Conservation (phyloP, 2,329 filamentous ascomycete species). For the Stagonosporopsis cucurbitacearum region DNA sequence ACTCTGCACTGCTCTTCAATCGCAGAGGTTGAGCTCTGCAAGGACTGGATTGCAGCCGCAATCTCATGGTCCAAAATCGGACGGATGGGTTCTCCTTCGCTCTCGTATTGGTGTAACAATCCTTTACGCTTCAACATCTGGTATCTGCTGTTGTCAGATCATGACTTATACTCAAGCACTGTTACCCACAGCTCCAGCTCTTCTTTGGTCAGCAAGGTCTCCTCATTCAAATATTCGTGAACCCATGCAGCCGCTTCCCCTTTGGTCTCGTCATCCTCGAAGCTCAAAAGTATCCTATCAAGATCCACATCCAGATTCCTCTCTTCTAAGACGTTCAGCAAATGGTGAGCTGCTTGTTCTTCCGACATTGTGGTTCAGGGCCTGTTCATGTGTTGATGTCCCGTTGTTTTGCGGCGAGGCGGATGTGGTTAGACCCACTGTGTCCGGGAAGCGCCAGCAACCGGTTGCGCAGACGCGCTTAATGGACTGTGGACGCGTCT, state of each 20-base stretch:
- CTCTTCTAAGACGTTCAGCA: conserved; percentile 55
- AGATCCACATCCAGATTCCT: conserved; percentile 52
- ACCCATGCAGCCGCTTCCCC: conserved; percentile 54
- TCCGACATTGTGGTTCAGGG: conserved; percentile 35
- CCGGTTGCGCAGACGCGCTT: conserved; percentile 43
- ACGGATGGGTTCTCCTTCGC: conserved; percentile 44
- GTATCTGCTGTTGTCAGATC: conserved; percentile 30
- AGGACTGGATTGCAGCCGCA: conserved; percentile 65
- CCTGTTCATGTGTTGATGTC: conserved; percentile 22
- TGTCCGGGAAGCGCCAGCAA: conserved; percentile 25
- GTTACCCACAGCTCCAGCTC: conserved; percentile 55
- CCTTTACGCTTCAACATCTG: conserved; percentile 43
- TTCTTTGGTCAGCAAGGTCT: conserved; percentile 57
- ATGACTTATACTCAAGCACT: not conserved
- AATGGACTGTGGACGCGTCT: conserved; percentile 33
- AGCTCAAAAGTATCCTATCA: conserved; percentile 57
- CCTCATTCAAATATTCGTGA: conserved; percentile 54
- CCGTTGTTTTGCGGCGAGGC: conserved; percentile 33
- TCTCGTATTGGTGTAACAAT: conserved; percentile 40
- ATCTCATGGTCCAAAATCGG: conserved; percentile 67
- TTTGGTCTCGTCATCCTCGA: conserved; percentile 52
- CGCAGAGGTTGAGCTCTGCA: conserved; percentile 68
- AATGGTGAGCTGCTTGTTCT: conserved; percentile 48
- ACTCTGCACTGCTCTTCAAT: conserved; percentile 70
- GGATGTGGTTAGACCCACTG: conserved; percentile 31